Conservation (phyloP, 768 basidiomycete genomes). For the Thelephora aurantiotincta region DNA sequence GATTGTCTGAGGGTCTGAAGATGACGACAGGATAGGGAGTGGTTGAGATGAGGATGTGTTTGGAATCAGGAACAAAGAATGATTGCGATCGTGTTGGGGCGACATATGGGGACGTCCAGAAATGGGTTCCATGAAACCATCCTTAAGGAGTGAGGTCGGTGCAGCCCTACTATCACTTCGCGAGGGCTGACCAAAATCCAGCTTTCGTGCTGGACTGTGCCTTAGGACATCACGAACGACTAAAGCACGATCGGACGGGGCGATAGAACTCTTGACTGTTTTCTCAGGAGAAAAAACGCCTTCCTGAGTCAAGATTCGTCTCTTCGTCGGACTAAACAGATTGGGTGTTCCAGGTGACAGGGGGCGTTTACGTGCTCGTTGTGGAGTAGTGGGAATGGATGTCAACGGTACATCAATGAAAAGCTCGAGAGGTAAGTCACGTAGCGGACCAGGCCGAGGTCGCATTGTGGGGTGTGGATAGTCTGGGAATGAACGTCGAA, state of each 20-base stretch:
- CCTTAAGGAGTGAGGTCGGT: neutral
- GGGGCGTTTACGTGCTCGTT: conserved; percentile 39
- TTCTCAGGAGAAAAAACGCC: conserved; percentile 28
- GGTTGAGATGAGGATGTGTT: no score
- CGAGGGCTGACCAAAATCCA: conserved; percentile 32
- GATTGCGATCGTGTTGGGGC: neutral
- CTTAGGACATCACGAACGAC: conserved; percentile 26
- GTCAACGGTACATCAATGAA: conserved; percentile 27
- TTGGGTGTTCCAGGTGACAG: conserved; percentile 36
- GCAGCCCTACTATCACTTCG: neutral
- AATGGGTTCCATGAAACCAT: neutral
- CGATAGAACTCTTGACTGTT: conserved; percentile 23
- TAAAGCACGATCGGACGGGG: conserved; percentile 24
- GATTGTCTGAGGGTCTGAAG: neutral
- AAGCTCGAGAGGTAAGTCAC: conserved; percentile 43
- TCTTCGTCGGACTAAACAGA: conserved; percentile 50
- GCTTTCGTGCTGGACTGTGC: conserved; percentile 35
- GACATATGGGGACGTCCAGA: neutral
- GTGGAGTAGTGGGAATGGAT: conserved; percentile 12
- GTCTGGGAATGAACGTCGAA: neutral
- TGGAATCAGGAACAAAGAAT: neutral
- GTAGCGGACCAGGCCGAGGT: conserved; percentile 32
- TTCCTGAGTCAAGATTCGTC: conserved; percentile 46
- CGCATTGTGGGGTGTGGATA: neutral
- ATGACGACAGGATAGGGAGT: neutral